These are phyloP conservation scores for Boletus pseudo-olivaceus DNA, from an alignment of 768 basidiomycete species.

Conservation along the genomic window DNA sequence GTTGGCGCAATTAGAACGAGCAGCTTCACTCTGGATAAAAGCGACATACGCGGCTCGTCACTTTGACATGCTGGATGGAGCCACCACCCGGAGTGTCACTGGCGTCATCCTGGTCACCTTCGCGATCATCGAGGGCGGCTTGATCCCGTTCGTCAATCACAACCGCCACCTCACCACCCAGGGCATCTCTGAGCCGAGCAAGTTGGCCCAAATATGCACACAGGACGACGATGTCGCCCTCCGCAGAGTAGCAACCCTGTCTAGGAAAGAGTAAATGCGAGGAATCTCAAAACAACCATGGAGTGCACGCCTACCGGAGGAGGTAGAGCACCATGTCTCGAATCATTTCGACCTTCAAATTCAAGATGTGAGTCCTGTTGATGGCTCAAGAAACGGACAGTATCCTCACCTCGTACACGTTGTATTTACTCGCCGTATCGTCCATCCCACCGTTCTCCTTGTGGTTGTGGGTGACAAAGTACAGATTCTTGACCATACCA, in stretches of 20 bases:
- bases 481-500: conserved; percentile 62
- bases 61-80: conserved; percentile 44
- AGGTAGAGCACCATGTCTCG: conserved; percentile 53
- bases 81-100: conserved; percentile 15
- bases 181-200: conserved; percentile 40
- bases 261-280: conserved; percentile 19
- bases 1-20: not conserved
- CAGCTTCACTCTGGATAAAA: not conserved
- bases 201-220: conserved; percentile 54
- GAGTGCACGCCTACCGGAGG: conserved; percentile 30
- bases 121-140: conserved; percentile 53
- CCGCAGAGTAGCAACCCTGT: conserved; percentile 45
- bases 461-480: conserved; percentile 63
- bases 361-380: not conserved
- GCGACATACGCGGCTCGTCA: conserved; percentile 47
- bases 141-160: conserved; percentile 69
- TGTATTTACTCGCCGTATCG: conserved; percentile 65
- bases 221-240: conserved; percentile 52
- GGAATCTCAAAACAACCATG: not conserved
- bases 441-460: conserved; percentile 56
- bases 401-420: conserved; percentile 68
- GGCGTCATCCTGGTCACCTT: conserved; percentile 37
- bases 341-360: conserved; percentile 42
- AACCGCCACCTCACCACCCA: conserved; percentile 50
- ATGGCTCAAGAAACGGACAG: not conserved